Percentiles rank a stretch among this genome's conserved stretches.
phyloP scores from a whole-genome alignment of 179 eudicot species.

The Vitellaria paradoxa region DNA sequence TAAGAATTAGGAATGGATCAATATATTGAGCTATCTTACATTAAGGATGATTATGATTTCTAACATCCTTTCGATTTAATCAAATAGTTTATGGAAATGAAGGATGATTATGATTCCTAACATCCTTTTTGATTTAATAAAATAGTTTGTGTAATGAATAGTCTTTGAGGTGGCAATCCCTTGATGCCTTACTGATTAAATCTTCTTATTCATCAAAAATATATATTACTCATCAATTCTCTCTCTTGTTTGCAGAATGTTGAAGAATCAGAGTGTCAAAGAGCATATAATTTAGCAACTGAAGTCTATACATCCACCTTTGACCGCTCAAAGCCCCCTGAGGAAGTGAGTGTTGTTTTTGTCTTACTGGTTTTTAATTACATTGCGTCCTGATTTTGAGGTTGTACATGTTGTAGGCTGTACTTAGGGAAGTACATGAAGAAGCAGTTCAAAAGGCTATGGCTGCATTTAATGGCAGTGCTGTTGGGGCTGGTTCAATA shows the following conservation, averaged over 20 bases:
- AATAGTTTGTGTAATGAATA: no score
- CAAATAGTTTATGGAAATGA: no score
- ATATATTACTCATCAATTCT: no score
- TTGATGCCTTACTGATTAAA: no score
- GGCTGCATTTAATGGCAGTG: slow-evolving; percentile 66
- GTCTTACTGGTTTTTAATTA: background rate
- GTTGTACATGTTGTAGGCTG: slow-evolving; percentile 61
- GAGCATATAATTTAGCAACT: slow-evolving; percentile 82
- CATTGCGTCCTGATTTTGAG: slow-evolving; percentile 15
- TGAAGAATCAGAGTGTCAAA: slow-evolving; percentile 95
- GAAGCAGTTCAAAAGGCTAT: slow-evolving; percentile 68
- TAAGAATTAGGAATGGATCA: no score
- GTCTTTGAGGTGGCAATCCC: no score
- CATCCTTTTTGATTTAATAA: no score
- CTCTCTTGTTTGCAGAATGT: slow-evolving; percentile 88
- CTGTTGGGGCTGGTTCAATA: slow-evolving; percentile 79
- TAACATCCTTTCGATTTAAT: no score
- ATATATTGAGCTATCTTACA: no score
- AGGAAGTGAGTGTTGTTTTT: slow-evolving; percentile 64
- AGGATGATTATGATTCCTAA: no score
- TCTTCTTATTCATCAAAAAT: no score
- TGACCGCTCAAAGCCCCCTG: slow-evolving; percentile 87
- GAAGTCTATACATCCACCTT: slow-evolving; percentile 81
- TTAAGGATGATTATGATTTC: no score
- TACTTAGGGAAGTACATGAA: slow-evolving; percentile 89